phyloP scores from a whole-genome alignment of 768 basidiomycete genomes.

The Kwoniella dendrophila region DNA sequence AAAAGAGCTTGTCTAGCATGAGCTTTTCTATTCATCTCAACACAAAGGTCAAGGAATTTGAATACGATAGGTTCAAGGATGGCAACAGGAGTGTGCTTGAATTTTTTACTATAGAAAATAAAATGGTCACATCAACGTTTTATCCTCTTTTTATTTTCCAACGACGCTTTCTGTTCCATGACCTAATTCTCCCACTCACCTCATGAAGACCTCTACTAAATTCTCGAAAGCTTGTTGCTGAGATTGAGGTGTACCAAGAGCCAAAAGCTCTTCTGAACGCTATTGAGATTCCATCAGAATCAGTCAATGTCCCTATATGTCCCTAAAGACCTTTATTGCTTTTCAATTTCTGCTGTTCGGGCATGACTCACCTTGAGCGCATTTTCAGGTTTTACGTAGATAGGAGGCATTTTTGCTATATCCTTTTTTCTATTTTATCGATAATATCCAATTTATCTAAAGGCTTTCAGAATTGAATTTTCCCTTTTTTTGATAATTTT shows the following conservation, averaged over 20 bases:
- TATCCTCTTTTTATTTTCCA: background rate
- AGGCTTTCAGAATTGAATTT: background rate
- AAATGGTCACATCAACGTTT: background rate
- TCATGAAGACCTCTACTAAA: constrained; percentile 54
- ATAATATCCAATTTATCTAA: background rate
- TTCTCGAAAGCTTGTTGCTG: constrained; percentile 55
- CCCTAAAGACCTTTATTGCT: background rate
- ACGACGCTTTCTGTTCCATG: background rate
- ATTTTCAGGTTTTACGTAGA: constrained; percentile 56
- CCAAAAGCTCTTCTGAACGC: constrained; percentile 55
- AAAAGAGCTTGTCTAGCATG: constrained; percentile 93
- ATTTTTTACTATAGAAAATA: constrained; percentile 67
- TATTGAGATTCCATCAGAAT: constrained; percentile 12
- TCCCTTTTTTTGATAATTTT: background rate
- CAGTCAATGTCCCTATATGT: background rate
- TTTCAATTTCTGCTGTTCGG: no score
- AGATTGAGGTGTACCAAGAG: constrained; percentile 52
- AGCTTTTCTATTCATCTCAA: constrained; percentile 88
- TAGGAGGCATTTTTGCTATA: constrained; percentile 45
- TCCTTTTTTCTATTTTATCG: constrained; percentile 4
- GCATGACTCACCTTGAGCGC: constrained; percentile 53
- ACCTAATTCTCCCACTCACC: constrained; percentile 37
- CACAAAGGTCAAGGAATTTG: constrained; percentile 93
- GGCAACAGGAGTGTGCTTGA: constrained; percentile 82
- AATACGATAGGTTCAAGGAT: constrained; percentile 94